Evolutionary conservation across 139 green algal genomes (phyloP), one percentile per base, ranked within the genome.

Genomic region (Asterochloris erici): DNA sequence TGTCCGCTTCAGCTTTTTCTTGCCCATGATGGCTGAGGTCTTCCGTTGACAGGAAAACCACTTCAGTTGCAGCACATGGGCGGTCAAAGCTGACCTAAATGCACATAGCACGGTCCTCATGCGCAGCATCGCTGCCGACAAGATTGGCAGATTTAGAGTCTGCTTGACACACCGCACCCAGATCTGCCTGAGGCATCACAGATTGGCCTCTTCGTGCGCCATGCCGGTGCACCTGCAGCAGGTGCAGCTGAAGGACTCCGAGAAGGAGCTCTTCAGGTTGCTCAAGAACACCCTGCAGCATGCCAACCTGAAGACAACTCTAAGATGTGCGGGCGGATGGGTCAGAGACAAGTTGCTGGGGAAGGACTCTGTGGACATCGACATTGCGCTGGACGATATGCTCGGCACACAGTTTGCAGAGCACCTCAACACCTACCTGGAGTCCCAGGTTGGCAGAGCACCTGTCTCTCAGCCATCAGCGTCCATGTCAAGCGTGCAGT

Each of bases 281-380:
- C 38, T 85, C 9, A 63, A 61, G 26, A 68, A 23, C 13, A 73
- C 77, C 1, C 54, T 70, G n/a, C 29, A 68, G 38, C 77, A 85
- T 19, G 21, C 60, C 14, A 54, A 69, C 27, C 68, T 82, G 13
- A 79, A 66, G 19, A 79, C 77, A 28, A 68, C 62, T 12, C 89
- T 98, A 61, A 91, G 97, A 1, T 97, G 92, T 75, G 97, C 97
- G 24, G 97, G 97, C 12, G 97, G 97, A 17, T 99, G 97, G 97
- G 97, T 99, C 73, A 85, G 97, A 0, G 97, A 99, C 87, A 99
- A 99, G 87, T 87, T 98, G 69, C 90, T 98, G 75, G 94, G 94
- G 17, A 86, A 84, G 27, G 86, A 94, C 29, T 95, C 86, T n/a
- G 98, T 99, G 28, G 97, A 99, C 89, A 96, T 99, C 24, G 97